phyloP scores from a whole-genome alignment of 257 asterid species.

The Penstemon barbatus region DNA sequence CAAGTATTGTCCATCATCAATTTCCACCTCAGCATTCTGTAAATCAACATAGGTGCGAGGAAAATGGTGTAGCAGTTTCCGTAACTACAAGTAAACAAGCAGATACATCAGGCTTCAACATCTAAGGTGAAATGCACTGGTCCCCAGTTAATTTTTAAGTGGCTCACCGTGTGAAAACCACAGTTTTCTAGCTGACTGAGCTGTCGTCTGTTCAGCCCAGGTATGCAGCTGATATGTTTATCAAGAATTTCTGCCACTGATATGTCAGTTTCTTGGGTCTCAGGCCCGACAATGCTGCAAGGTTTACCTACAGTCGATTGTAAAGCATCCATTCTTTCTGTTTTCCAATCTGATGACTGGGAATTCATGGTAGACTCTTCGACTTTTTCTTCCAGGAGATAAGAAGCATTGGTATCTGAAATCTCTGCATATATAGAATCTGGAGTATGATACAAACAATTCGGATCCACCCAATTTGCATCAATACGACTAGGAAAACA shows the following conservation, averaged over 20 bases:
- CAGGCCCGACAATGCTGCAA: conserved; percentile 32
- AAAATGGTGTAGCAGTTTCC: conserved; percentile 90
- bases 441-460: conserved; percentile 42
- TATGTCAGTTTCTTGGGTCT: conserved; percentile 38
- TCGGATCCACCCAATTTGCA: conserved; percentile 51
- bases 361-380: conserved; percentile 36
- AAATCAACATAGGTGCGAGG: conserved; percentile 96
- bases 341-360: conserved; percentile 33
- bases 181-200: conserved; percentile 62
- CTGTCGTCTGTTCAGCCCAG: conserved; percentile 70
- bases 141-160: conserved; percentile 15
- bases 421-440: conserved; percentile 40
- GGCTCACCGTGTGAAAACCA: conserved; percentile 82
- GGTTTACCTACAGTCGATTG: conserved; percentile 39
- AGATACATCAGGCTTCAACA: conserved; percentile 35
- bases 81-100: conserved; percentile 56
- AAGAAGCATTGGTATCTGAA: conserved; percentile 33
- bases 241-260: conserved; percentile 68
- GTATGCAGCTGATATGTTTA: conserved; percentile 54
- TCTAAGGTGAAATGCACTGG: conserved; percentile 18
- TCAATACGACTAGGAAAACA: conserved; percentile 47
- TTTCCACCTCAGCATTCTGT: conserved; percentile 80
- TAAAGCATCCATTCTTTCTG: conserved; percentile 38
- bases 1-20: conserved; percentile 85
- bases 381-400: conserved; percentile 37